Evolutionary conservation across 768 basidiomycete species (phyloP).

Genomic region (Boletellus ananas): DNA sequence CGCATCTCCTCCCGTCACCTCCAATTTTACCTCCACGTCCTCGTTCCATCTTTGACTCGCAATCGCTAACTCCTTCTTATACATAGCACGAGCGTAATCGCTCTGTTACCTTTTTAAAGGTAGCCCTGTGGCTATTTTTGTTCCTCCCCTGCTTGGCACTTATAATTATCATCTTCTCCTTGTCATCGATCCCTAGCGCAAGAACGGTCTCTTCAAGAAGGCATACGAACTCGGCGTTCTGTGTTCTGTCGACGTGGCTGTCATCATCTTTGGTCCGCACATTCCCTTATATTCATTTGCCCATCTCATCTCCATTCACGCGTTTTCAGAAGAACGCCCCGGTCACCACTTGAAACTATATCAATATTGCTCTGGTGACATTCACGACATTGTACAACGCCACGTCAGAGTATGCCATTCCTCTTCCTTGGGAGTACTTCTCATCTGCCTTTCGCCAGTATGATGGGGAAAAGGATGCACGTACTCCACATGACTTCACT

Average conservation of each 20-base stretch:
- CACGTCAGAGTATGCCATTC: constrained; percentile 48
- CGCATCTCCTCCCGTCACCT: constrained; percentile 15
- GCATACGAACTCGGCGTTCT: constrained; percentile 89
- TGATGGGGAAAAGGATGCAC: constrained; percentile 48
- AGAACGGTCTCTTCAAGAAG: constrained; percentile 89
- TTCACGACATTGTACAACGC: constrained; percentile 65
- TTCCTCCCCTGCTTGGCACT: constrained; percentile 35
- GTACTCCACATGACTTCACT: constrained; percentile 47
- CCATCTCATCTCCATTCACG: background rate
- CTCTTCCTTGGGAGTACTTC: constrained; percentile 2
- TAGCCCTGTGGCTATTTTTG: constrained; percentile 65
- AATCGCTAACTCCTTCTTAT: constrained; percentile 37
- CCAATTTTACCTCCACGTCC: constrained; percentile 29
- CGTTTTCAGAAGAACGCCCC: constrained; percentile 61
- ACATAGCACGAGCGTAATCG: constrained; percentile 87
- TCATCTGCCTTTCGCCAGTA: constrained; percentile 32
- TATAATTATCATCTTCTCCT: constrained; percentile 28
- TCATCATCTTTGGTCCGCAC: constrained; percentile 76
- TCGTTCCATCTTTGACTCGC: constrained; percentile 30
- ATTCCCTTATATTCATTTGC: constrained; percentile 3
- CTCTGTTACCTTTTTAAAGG: constrained; percentile 89
- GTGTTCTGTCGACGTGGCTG: constrained; percentile 84
- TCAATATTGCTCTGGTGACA: constrained; percentile 74
- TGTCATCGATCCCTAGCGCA: constrained; percentile 50
- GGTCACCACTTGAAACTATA: constrained; percentile 80